Evolutionary conservation across 2,329 filamentous ascomycete genomes (phyloP).

Genomic region (Trichoderma koningiopsis): DNA sequence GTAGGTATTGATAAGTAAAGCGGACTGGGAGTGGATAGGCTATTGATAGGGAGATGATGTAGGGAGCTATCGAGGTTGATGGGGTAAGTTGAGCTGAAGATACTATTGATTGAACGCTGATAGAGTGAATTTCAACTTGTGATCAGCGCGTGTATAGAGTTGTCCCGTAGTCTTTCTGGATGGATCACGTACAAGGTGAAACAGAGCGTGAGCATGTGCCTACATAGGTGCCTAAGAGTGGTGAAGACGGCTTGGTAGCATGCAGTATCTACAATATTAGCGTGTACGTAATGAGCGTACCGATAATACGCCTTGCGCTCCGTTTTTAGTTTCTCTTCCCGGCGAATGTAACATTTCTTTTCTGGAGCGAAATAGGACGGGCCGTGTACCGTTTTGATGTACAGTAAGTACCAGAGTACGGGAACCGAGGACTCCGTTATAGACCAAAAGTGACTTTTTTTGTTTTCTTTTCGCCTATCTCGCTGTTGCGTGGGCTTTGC

Average conservation of each 20-base stretch:
- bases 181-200: background rate
- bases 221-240: no score
- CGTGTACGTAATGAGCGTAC: background rate
- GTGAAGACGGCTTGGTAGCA: no score
- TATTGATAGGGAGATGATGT: background rate
- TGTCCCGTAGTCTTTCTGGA: background rate
- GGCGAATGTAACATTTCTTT: conserved; percentile 24
- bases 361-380: background rate
- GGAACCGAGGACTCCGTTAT: background rate
- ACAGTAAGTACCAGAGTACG: background rate
- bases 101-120: background rate
- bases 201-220: background rate
- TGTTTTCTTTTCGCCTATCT: background rate
- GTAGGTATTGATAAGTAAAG: background rate
- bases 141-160: background rate
- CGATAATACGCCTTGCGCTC: background rate
- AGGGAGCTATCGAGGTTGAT: background rate
- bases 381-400: background rate
- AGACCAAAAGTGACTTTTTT: background rate
- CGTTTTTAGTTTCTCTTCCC: background rate
- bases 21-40: background rate
- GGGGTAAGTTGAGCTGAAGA: background rate
- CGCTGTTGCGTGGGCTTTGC: background rate
- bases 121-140: background rate
- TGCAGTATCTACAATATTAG: background rate